Evolutionary conservation across 129 eudicot species (phyloP).

Genomic region (Pittosporum tobira): DNA sequence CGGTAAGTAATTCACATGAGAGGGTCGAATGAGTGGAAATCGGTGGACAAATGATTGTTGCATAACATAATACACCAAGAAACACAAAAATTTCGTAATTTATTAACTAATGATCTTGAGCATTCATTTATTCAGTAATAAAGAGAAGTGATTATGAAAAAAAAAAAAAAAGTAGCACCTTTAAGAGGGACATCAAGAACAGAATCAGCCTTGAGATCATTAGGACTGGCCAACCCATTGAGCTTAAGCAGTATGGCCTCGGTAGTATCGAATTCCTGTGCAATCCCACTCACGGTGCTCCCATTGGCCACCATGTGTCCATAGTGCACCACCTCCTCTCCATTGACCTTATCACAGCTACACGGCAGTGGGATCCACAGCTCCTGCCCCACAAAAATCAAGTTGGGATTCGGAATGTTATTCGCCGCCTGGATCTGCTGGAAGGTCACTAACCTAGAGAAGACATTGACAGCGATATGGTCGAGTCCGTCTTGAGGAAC

Average conservation of each 20-base stretch:
- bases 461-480: constrained; percentile 63
- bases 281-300: constrained; percentile 44
- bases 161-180: too few species aligned
- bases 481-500: constrained; percentile 41
- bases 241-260: constrained; percentile 32
- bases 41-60: too few species aligned
- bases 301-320: constrained; percentile 46
- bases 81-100: too few species aligned
- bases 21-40: too few species aligned
- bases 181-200: constrained; percentile 84
- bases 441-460: constrained; percentile 36
- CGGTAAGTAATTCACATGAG: too few species aligned
- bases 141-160: too few species aligned
- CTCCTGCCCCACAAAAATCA: constrained; percentile 34
- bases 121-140: too few species aligned
- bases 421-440: constrained; percentile 50
- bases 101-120: too few species aligned
- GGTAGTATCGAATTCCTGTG: constrained; percentile 39
- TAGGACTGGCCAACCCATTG: constrained; percentile 34
- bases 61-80: too few species aligned
- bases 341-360: constrained; percentile 74
- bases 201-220: constrained; percentile 35
- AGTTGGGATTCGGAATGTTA: constrained; percentile 22
- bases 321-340: constrained; percentile 58
- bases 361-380: constrained; percentile 85